Conservation (phyloP, 805 yeast species). For the Candida corydali region DNA sequence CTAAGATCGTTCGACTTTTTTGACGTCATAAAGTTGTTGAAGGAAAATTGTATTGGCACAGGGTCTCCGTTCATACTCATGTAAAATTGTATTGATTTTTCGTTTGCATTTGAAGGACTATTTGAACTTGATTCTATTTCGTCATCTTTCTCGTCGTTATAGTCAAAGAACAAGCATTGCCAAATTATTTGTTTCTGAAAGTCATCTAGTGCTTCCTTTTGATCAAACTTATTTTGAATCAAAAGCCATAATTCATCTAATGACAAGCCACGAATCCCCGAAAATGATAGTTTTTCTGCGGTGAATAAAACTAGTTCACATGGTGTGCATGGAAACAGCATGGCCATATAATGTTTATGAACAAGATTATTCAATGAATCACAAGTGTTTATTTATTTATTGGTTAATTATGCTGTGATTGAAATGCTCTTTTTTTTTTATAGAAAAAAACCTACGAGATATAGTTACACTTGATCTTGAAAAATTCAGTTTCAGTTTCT, state of each 20-base stretch:
- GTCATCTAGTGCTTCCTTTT: constrained; percentile 19
- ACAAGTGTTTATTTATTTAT: too few species aligned
- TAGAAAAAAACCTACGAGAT: too few species aligned
- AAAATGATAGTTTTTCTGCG: constrained; percentile 25
- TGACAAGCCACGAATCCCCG: constrained; percentile 28
- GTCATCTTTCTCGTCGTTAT: constrained; percentile 11
- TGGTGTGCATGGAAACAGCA: constrained; percentile 22
- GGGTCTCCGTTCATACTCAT: constrained; percentile 5
- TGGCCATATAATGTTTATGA: constrained; percentile 3
- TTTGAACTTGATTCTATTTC: not conserved
- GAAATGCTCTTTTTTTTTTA: too few species aligned
- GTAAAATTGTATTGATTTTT: constrained; percentile 8
- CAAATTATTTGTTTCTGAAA: constrained; percentile 37
- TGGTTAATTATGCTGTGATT: too few species aligned
- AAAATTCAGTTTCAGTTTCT: too few species aligned
- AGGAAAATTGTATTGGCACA: constrained; percentile 15
- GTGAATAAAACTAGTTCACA: constrained; percentile 21
- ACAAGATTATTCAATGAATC: too few species aligned
- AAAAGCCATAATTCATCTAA: constrained; percentile 25
- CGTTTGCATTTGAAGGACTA: not conserved
- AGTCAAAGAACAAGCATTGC: constrained; percentile 32
- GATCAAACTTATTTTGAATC: constrained; percentile 16
- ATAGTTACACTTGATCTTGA: too few species aligned
- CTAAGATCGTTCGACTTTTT: constrained; percentile 16
- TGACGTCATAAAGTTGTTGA: constrained; percentile 14